These are phyloP conservation scores for Aspergillus homomorphus DNA, from an alignment of 495 filamentous ascomycete species.

Conservation along the genomic window DNA sequence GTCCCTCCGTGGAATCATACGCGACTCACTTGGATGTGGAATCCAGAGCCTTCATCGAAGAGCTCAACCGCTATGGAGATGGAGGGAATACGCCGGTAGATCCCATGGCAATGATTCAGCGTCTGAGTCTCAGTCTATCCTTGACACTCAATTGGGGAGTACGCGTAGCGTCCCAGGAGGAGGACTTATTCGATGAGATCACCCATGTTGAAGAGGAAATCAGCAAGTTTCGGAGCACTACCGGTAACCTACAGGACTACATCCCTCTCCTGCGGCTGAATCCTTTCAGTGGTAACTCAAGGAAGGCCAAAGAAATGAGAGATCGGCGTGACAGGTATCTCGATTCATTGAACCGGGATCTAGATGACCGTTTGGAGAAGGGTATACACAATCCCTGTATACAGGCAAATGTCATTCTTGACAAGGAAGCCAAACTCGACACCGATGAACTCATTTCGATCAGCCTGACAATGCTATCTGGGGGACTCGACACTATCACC, in stretches of 20 bases:
- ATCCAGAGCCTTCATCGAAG: conserved; percentile 56
- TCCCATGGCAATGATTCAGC: conserved; percentile 60
- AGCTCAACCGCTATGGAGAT: conserved; percentile 54
- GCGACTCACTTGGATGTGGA: conserved; percentile 59
- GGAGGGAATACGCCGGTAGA: conserved; percentile 52
- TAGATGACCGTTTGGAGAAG: conserved; percentile 57
- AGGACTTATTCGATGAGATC: conserved; percentile 59
- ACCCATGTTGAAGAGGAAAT: conserved; percentile 60
- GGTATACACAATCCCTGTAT: conserved; percentile 62
- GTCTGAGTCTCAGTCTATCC: conserved; percentile 53
- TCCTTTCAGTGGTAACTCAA: conserved; percentile 50
- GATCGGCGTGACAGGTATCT: conserved; percentile 59
- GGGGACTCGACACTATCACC: conserved; percentile 62
- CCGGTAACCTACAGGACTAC: conserved; percentile 63
- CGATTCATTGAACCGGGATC: conserved; percentile 45
- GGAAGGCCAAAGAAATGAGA: conserved; percentile 56
- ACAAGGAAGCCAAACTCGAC: conserved; percentile 57
- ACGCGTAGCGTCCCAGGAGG: conserved; percentile 54
- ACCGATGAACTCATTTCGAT: conserved; percentile 59
- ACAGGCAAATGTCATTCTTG: conserved; percentile 60
- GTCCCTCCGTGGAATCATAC: conserved; percentile 58
- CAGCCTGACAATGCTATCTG: conserved; percentile 60
- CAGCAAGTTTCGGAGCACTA: conserved; percentile 56
- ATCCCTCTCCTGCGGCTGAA: conserved; percentile 58
- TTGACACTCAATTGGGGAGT: conserved; percentile 64